These are phyloP conservation scores for Gynandropsis gynandra DNA, from an alignment of 345 rosid genomes.

Conservation along the genomic window DNA sequence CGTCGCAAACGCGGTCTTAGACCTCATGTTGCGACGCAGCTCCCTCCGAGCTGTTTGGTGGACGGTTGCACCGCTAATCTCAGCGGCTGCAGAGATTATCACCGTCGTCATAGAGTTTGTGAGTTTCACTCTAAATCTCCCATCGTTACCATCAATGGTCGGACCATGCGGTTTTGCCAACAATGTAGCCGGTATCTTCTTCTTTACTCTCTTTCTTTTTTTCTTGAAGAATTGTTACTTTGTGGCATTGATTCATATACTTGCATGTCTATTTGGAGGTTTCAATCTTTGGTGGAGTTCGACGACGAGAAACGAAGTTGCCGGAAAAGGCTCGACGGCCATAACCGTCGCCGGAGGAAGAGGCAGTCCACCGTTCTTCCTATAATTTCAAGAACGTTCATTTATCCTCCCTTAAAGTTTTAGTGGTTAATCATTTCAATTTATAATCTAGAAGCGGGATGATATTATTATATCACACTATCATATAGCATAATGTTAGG, in stretches of 20 bases:
- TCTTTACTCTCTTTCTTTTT: neutral
- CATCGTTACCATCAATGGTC: constrained; percentile 47
- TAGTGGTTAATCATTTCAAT: neutral
- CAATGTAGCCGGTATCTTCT: constrained; percentile 67
- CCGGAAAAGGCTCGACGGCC: constrained; percentile 75
- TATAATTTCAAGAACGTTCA: constrained; percentile 34
- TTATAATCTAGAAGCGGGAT: too few relatives aligned
- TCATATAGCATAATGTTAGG: too few relatives aligned
- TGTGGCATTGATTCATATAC: neutral
- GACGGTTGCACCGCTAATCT: constrained; percentile 71
- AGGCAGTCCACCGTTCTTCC: constrained; percentile 48
- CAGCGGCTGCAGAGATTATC: constrained; percentile 61
- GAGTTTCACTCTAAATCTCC: constrained; percentile 64
- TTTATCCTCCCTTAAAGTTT: constrained; percentile 47
- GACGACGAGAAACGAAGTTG: constrained; percentile 79
- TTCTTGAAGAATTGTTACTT: neutral
- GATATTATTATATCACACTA: too few relatives aligned
- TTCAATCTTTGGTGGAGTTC: constrained; percentile 68
- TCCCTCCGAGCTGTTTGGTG: constrained; percentile 61
- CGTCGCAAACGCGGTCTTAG: constrained; percentile 44
- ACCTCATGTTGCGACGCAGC: constrained; percentile 19
- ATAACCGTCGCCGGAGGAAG: constrained; percentile 66
- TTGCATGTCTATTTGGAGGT: constrained; percentile 30
- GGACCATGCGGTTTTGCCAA: constrained; percentile 69
- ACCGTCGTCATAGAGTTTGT: constrained; percentile 71